Base-by-base conservation (phyloP, 2,329 filamentous ascomycete genomes). In the Aspergillus sergii region DNA sequence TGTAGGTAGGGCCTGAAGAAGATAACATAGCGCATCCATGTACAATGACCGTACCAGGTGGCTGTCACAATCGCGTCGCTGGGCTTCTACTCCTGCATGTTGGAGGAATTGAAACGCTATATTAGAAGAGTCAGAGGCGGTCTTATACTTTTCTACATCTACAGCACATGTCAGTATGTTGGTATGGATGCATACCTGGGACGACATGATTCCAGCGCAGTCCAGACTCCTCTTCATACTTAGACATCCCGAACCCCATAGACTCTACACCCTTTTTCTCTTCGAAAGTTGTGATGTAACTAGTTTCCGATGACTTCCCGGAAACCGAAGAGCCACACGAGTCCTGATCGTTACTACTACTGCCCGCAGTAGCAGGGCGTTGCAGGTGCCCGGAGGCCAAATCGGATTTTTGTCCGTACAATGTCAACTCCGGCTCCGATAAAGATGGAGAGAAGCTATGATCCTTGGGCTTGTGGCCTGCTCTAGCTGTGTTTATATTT, bases 1-100 rank as follows among this genome's bases (percentile, higher is more conserved):
- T 5, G 68, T 62, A 1, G 76, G 76, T 1, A 78, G 66, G 3
- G 74, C 77, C 50, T 76, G 73, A 16, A 79, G 71, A 7, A 79
- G 69, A 58, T 79, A 79, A 10, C 76, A 68, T n/a, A 80, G 45
- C 1, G 76, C 76, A 63, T 73, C 74, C 39, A 80, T 71, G 46
- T 75, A 77, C 16, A 78, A 70, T 2, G 73, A 75, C 10, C 76
- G 72, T 50, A 73, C 68, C 10, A 78, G 69, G n/a, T 66, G 69
- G 23, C 64, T 68, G 61, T 78, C 76, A 10, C 74, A 66, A 2
- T 71, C 68, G 12, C 69, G 60, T 58, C 73, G 73, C 61, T 78
- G 75, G 1, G 73, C 74, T 66, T 80, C 77, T 30, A 70, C 72
- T 3, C 72, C 68, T 21, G 76, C 75, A 68, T 73, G 77, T 16